Base-by-base conservation (phyloP, 345 rosid species). In the Pelargonium nanum region DNA sequence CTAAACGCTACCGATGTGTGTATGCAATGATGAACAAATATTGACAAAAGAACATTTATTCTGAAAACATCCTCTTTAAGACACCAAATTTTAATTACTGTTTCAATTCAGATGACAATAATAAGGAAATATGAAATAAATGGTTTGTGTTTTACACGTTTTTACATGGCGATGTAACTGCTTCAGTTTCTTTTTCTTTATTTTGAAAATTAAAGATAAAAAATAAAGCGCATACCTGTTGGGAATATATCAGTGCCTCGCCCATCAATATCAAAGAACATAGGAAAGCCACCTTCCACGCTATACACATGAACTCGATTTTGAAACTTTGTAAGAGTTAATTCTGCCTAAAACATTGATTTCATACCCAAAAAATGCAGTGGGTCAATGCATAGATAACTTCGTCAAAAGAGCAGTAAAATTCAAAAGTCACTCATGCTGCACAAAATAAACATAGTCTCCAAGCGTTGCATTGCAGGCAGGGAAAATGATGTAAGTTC, bases 181-280 rank as follows among this genome's bases (percentile, higher is more conserved):
- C 40, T 30, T 30, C 40, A 2, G 12, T 4, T n/a, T 25, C 30
- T 15, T 17, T 4, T 26, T 52, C n/a, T 26, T 22, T 9, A 44
- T 20, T 25, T 21, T 0, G 24, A 7, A 44, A 59, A 16, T 40
- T 25, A 5, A 24, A 50, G n/a, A n/a, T n/a, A n/a, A 48, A 24
- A 10, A 26, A 60, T 0, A 4, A 17, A 65, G 9, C 51, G 60
- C 74, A 55, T 69, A 89, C 99, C 99, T 68, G 97, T 83, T 0
- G 99, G 99, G 62, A 72, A 85, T 44, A 89, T 73, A n/a, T 93
- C 97, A 4, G 77, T 65, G 61, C 97, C 94, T 24, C 98, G 78
- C 55, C 97, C 98, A 78, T 89, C 98, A 0, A 85, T 77, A 61
- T 92, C 96, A 25, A 92, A 89, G 69, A 92, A 85, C 85, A 84